Evolutionary conservation across 768 basidiomycete genomes (phyloP), one percentile per base, ranked within the genome.

Genomic region (Steccherinum ochraceum): DNA sequence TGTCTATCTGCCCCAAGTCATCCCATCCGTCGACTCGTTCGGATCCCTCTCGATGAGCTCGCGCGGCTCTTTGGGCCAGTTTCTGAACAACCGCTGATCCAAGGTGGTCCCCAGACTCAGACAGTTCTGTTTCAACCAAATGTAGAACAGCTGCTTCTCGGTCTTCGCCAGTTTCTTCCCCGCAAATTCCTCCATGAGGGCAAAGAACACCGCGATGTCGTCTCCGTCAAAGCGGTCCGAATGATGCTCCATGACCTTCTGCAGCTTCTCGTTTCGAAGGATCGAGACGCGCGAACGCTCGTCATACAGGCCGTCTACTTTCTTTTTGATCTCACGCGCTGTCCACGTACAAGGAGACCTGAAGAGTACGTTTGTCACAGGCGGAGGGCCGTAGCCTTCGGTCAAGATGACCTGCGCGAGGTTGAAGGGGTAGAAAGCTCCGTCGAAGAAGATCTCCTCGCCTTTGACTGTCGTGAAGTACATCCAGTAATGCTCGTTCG

Each of bases 401-500:
- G 41, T 23, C n/a, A 7, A 16, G 30, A 35, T 35, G 16, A 35
- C 7, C 30, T 20, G 45, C n/a, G 44, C 26, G 19, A 52, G 16
- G 47, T 53, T 53, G 52, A 53, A 53, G 3, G 52, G 40, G 39
- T 42, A 49, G 46, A 53, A 7, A 18, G 10, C 7, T 39, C 47
- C 3, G 21, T 53, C 52, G 25, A 53, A 27, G 2, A 27, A 7
- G 4, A 53, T 39, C 18, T 48, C 52, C 46, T 76, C 67, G 1
- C 72, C 75, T 4, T 64, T 55, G 1, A 72, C 51, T 0, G 72
- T 75, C 4, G 59, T 72, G 65, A 78, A 77, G 56, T 75, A 79
- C 5, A 77, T 62, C 74, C 75, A 77, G 55, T 75, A 76, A 52
- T 76, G 75, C 13, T 76, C 69, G 19, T 70, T 51, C 0, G 75